Evolutionary conservation across 108 stramenopile genomes (phyloP), one percentile per base, ranked within the genome.

Genomic region (Nannochloropsis gaditana): DNA sequence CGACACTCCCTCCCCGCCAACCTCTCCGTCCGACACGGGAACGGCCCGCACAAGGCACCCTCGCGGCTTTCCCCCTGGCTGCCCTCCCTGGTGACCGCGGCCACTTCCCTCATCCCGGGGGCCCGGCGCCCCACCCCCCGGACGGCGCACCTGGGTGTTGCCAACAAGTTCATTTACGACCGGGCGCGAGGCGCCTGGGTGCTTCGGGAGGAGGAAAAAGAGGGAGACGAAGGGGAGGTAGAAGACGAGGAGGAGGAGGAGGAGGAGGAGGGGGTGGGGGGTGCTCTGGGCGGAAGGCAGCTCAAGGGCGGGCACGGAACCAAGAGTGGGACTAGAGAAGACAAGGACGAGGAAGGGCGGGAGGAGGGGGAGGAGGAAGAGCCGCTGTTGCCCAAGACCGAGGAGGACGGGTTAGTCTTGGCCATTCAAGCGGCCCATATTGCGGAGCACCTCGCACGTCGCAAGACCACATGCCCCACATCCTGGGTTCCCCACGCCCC

Each of bases 141-240:
- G 5, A 47, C n/a, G 8, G 86, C 86, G 43, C 83, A 83, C 79
- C 79, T 87, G 44, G 86, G 86, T 21, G 79, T 83, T 44, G 86
- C 79, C 41, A 87, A 87, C 83, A 79, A 47, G 31, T 87, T 87
- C 79, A 47, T 31, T 19, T 87, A 83, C 42, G 86, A 87, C 80
- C 41, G 44, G 41, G 83, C 79, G 42, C 73, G 86, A 11, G 59
- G 79, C 31, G 45, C 83, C 44, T 87, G 86, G 86, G 83, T 87
- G 9, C 82, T 87, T 42, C 73, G 83, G 79, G 86, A 82, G 2
- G 82, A 31, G 21, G 45, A 50, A 9, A 42, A 79, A 10, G 47
- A 81, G 44, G 80, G 43, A 2, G 45, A 45, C 41, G 59, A n/a
- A 9, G 81, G 85, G 21, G 43, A 79, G 11, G 83, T 4, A 73